phyloP scores from a whole-genome alignment of 768 basidiomycete species.

The Tephrocybe sp. region DNA sequence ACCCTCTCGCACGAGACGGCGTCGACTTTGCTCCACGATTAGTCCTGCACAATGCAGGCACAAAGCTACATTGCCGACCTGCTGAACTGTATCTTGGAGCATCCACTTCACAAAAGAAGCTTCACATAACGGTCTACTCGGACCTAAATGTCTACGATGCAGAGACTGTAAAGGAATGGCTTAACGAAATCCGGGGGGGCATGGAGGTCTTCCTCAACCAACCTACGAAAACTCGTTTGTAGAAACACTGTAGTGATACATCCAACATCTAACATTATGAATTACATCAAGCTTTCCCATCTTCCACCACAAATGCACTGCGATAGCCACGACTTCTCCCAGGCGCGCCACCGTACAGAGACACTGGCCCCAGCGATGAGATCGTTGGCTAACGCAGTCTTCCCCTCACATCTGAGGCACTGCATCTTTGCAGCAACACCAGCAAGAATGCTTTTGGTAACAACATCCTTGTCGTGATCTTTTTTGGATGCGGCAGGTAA shows the following conservation, averaged over 20 bases:
- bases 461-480: slow-evolving; percentile 53
- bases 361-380: slow-evolving; percentile 27
- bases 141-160: slow-evolving; percentile 49
- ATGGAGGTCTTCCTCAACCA: slow-evolving; percentile 34
- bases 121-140: slow-evolving; percentile 34
- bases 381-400: slow-evolving; percentile 43
- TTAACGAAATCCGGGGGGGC: slow-evolving; percentile 41
- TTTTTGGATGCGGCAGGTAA: slow-evolving; percentile 33
- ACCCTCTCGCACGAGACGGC: slow-evolving; percentile 25
- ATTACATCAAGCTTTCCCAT: slow-evolving; percentile 41
- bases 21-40: slow-evolving; percentile 14
- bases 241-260: too few relatives aligned
- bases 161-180: slow-evolving; percentile 43
- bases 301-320: slow-evolving; percentile 73
- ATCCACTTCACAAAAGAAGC: slow-evolving; percentile 26
- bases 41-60: slow-evolving; percentile 16
- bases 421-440: slow-evolving; percentile 36
- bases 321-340: slow-evolving; percentile 61
- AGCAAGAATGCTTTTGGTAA: slow-evolving; percentile 58
- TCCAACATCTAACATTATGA: neutral
- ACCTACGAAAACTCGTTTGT: too few relatives aligned
- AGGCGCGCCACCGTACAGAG: slow-evolving; percentile 52
- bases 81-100: slow-evolving; percentile 50
- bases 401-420: slow-evolving; percentile 68
- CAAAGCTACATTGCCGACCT: slow-evolving; percentile 41